phyloP scores from a whole-genome alignment of 2,329 filamentous ascomycete species.

The Dissoconium aciculare region DNA sequence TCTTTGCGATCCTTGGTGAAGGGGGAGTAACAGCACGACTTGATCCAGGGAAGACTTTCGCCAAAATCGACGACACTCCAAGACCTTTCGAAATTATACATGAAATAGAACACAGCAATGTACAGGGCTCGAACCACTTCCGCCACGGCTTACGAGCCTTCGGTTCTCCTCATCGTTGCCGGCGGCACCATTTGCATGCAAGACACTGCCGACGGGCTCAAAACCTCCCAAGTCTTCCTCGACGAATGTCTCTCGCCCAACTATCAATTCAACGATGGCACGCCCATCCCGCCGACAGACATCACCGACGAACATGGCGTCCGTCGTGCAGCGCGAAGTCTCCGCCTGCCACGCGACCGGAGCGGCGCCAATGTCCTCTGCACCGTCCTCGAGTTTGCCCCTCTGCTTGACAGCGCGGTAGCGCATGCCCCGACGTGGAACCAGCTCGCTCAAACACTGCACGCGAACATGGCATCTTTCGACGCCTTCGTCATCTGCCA shows the following conservation, averaged over 20 bases:
- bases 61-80: too few species aligned
- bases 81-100: too few species aligned
- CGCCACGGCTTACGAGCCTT: conserved; percentile 10
- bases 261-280: conserved; percentile 72
- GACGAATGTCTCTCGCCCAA: conserved; percentile 67
- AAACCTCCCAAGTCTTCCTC: conserved; percentile 60
- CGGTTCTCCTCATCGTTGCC: conserved; percentile 76
- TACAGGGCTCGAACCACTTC: not conserved
- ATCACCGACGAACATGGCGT: conserved; percentile 15
- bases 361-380: conserved; percentile 74
- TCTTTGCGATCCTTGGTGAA: too few species aligned
- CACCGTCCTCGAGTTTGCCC: conserved; percentile 68
- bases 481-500: conserved; percentile 86
- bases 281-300: conserved; percentile 26
- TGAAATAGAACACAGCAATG: too few species aligned
- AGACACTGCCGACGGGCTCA: conserved; percentile 60
- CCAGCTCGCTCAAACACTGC: conserved; percentile 63
- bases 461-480: conserved; percentile 73
- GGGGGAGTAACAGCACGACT: too few species aligned
- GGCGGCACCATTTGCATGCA: conserved; percentile 85
- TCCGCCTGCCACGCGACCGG: conserved; percentile 65
- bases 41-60: too few species aligned
- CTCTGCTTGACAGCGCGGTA: conserved; percentile 75
- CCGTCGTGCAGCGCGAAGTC: conserved; percentile 39
- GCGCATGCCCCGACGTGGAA: conserved; percentile 80